These are phyloP conservation scores for Mesembryanthemum crystallinum DNA, from an alignment of 148 eudicot species.

Conservation along the genomic window DNA sequence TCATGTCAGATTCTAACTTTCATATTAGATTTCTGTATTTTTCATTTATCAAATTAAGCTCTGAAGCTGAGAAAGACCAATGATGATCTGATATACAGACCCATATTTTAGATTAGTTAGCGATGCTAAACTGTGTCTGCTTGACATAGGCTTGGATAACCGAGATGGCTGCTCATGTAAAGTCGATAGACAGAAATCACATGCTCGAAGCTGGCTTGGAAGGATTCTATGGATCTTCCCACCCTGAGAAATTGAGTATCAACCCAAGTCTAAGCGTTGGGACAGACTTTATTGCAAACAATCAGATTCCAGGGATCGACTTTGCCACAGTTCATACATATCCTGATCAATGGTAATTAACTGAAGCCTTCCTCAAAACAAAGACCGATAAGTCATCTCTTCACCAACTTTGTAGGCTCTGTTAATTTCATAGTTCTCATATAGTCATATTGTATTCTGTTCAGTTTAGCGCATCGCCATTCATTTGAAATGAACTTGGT, in stretches of 20 bases:
- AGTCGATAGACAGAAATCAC: conserved; percentile 83
- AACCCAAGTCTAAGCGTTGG: conserved; percentile 71
- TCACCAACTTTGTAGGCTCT: too few relatives aligned
- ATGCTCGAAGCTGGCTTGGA: conserved; percentile 92
- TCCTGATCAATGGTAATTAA: conserved; percentile 80
- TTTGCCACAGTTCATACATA: conserved; percentile 89
- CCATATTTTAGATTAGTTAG: too few relatives aligned
- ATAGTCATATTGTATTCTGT: too few relatives aligned
- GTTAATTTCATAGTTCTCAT: too few relatives aligned
- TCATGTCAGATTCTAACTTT: not conserved
- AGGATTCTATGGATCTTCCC: conserved; percentile 79
- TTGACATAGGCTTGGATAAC: conserved; percentile 68
- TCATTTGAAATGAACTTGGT: too few relatives aligned
- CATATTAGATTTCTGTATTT: not conserved
- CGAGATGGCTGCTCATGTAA: conserved; percentile 91
- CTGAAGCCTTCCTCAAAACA: not conserved
- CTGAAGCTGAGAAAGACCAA: not conserved
- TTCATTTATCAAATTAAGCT: not conserved
- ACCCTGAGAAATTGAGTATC: conserved; percentile 47
- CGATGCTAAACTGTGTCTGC: conserved; percentile 1
- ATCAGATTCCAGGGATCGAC: conserved; percentile 65
- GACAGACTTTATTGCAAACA: conserved; percentile 86
- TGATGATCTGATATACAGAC: not conserved
- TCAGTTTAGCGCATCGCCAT: too few relatives aligned
- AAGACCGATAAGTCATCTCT: too few relatives aligned